These are phyloP conservation scores for Ogataea nakhonphanomensis DNA, from an alignment of 805 yeast species.

Conservation along the genomic window DNA sequence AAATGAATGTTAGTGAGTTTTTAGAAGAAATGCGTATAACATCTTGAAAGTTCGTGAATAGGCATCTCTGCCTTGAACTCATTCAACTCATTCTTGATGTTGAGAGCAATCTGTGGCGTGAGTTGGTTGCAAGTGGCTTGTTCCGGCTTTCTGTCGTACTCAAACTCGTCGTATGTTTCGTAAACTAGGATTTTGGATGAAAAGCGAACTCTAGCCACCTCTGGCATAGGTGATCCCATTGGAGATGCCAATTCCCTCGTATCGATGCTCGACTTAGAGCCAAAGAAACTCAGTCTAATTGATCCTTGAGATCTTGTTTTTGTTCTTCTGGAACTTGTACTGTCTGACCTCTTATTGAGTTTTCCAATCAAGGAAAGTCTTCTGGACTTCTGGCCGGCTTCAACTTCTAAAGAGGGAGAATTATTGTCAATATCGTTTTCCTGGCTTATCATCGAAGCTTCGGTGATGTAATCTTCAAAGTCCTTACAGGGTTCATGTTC, in stretches of 20 bases:
- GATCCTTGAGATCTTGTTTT: slow-evolving; percentile 23
- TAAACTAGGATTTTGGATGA: slow-evolving; percentile 79
- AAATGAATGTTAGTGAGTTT: background rate
- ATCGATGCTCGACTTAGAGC: slow-evolving; percentile 16
- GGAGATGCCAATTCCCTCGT: slow-evolving; percentile 13
- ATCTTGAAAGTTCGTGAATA: slow-evolving; percentile 72
- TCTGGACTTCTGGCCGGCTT: slow-evolving; percentile 13
- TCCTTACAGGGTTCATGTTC: slow-evolving; percentile 18
- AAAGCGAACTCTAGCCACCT: slow-evolving; percentile 43
- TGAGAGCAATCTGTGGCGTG: slow-evolving; percentile 83
- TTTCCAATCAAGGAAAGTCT: slow-evolving; percentile 16
- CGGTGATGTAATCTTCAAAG: slow-evolving; percentile 22
- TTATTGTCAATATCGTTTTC: background rate
- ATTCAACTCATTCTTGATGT: slow-evolving; percentile 82
- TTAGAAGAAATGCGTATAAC: slow-evolving; percentile 80
- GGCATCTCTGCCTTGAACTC: slow-evolving; percentile 76
- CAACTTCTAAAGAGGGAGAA: background rate
- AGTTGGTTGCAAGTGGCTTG: slow-evolving; percentile 87
- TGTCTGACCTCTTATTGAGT: slow-evolving; percentile 14
- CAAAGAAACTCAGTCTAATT: slow-evolving; percentile 16
- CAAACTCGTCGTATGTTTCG: slow-evolving; percentile 78
- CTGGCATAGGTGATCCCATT: slow-evolving; percentile 5
- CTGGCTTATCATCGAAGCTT: slow-evolving; percentile 8
- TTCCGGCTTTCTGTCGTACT: slow-evolving; percentile 91
- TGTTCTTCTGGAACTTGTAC: slow-evolving; percentile 1